phyloP scores from a whole-genome alignment of 2,329 filamentous ascomycete genomes.

The Xylaria sp. region DNA sequence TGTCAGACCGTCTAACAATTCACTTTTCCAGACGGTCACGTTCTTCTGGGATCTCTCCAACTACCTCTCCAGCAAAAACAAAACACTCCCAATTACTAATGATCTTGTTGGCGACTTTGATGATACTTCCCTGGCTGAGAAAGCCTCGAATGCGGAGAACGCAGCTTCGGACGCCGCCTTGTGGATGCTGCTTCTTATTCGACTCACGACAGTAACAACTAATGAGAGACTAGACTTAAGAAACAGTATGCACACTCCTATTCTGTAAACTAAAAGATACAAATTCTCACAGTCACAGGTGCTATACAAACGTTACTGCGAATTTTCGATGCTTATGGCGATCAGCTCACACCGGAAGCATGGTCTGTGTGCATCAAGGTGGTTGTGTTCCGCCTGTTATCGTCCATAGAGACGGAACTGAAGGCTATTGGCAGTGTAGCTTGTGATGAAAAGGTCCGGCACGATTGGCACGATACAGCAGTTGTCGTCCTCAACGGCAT shows the following conservation, averaged over 20 bases:
- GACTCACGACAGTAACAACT: slow-evolving; percentile 65
- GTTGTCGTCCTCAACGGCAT: slow-evolving; percentile 69
- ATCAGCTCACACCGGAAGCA: slow-evolving; percentile 67
- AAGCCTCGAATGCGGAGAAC: slow-evolving; percentile 55
- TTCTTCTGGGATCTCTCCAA: slow-evolving; percentile 96
- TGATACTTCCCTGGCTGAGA: slow-evolving; percentile 51
- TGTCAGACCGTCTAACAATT: slow-evolving; percentile 13
- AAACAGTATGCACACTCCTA: slow-evolving; percentile 52
- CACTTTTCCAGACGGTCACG: slow-evolving; percentile 63
- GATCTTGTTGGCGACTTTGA: slow-evolving; percentile 50
- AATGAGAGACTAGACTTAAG: slow-evolving; percentile 70
- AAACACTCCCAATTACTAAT: slow-evolving; percentile 52
- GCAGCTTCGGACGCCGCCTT: slow-evolving; percentile 63
- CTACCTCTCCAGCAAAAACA: slow-evolving; percentile 62
- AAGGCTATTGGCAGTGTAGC: slow-evolving; percentile 34
- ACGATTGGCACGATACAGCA: slow-evolving; percentile 68
- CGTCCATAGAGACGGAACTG: slow-evolving; percentile 59
- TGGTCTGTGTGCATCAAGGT: slow-evolving; percentile 80
- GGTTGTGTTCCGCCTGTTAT: slow-evolving; percentile 73
- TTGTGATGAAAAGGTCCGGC: slow-evolving; percentile 39
- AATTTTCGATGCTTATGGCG: slow-evolving; percentile 88
- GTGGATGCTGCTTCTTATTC: slow-evolving; percentile 71
- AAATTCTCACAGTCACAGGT: slow-evolving; percentile 41
- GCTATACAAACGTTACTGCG: slow-evolving; percentile 86
- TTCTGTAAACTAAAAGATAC: not conserved